Base-by-base conservation (phyloP, 768 basidiomycete genomes). In the Vararia minispora region DNA sequence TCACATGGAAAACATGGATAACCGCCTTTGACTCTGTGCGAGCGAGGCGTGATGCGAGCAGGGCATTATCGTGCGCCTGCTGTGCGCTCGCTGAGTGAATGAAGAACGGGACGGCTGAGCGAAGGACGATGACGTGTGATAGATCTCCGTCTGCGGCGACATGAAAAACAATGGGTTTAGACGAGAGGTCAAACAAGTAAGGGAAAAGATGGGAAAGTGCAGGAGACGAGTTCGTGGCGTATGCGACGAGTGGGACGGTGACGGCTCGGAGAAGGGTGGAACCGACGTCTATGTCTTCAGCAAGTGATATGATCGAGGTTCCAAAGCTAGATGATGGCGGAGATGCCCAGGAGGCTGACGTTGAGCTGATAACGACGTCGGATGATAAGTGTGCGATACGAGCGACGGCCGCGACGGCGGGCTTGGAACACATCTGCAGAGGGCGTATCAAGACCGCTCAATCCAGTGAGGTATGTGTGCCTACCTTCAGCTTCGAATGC, bases 51-150 rank as follows among this genome's bases (percentile, higher is more conserved):
- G 85, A 76, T 13, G 87, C 87, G 9, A 95, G 70, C 22, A 95
- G 61, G 23, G 88, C 82, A 56, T 95, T 79, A 53, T 90, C 86
- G 50, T 91, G 82, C 3, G 88, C 85, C 52, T 88, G 71, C 54
- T 88, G 82, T 3, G 74, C 56, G 1, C 72, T 76, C 24, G 72
- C 67, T 7, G 88, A 91, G 50, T 91, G 66, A 37, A 95, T 48
- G 54, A 88, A 78, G 60, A 78, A 84, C 18, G 84, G 82, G 12
- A 86, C 72, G 14, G 76, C 69, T n/a, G 81, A 74, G 27, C 79
- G 77, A 41, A 91, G 76, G 6, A 79, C 63, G 33, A 90, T 68
- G 29, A 76, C 73, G 46, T 81, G 76, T 26, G 84, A 74, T 30
- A 89, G 69, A 53, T 84, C 77, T 41, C 72, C 64, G 28, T 58